Evolutionary conservation across 345 rosid species (phyloP), one percentile per base, ranked within the genome.

Genomic region (Populus nigra): DNA sequence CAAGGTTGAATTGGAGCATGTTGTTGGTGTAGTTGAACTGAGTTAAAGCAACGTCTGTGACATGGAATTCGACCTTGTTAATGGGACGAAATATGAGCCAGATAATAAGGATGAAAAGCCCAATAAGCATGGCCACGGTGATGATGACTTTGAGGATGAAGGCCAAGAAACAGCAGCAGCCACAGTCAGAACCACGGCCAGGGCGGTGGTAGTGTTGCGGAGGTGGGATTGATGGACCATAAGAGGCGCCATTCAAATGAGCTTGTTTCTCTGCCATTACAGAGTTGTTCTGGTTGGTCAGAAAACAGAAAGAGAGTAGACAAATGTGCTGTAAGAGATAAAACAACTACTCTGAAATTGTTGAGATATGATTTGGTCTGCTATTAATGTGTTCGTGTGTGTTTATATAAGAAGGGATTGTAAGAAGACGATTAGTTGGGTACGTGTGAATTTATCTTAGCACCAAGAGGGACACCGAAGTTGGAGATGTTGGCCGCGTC

Each of bases 221-320:
- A 0, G 94, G 92, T 53, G 93, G 93, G 74, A 92, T 69, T 5
- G 90, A 74, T 16, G 94, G 91, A 4, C 97, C 97, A 70, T 92
- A 88, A 53, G 88, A 91, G 76, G 95, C 92, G 0, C 93, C 97
- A 79, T 86, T 91, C 25, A 92, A 55, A 2, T 74, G 84, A 15
- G 83, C 74, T 81, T 89, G 88, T 15, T 88, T 85, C 25, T 90
- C 96, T 9, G 84, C 84, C 96, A 91, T 91, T 41, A 22, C 22
- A 45, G 5, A 5, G 41, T 6, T 20, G 36, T n/a, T 59, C 17
- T 29, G 59, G 47, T 23, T 25, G 62, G 59, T 25, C 23, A 70
- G 29, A 25, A 12, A 43, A 7, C 45, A 25, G 3, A 57, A n/a
- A 9, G 29, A 57, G 29, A 57, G 63, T 1, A 0, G 29, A 57